Percentiles rank a stretch among this genome's conserved stretches.
Conservation (phyloP, 306 rosid genomes). For the Gastrolobium villosum region DNA sequence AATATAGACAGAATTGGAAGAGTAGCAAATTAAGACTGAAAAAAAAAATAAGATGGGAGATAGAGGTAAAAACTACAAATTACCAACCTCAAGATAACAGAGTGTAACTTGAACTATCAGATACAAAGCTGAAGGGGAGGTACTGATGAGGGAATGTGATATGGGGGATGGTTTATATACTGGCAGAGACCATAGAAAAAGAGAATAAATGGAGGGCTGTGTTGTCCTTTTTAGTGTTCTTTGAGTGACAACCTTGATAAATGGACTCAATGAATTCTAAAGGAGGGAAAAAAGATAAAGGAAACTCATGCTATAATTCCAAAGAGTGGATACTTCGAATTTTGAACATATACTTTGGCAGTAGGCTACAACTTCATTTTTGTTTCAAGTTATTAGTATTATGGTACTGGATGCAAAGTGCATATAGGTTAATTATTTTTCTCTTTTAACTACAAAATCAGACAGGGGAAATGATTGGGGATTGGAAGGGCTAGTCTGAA, state of each 20-base stretch:
- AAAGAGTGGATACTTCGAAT: constrained; percentile 70
- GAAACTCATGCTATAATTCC: constrained; percentile 63
- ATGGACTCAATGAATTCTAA: constrained; percentile 66
- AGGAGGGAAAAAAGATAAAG: constrained; percentile 66
- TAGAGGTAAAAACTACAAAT: constrained; percentile 12
- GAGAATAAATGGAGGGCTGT: constrained; percentile 77
- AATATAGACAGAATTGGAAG: background rate
- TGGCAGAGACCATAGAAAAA: constrained; percentile 56
- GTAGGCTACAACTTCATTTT: too few species aligned
- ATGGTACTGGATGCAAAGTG: constrained; percentile 50
- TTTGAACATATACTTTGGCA: constrained; percentile 63
- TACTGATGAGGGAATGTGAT: constrained; percentile 62
- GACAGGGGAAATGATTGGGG: background rate
- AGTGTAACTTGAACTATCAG: constrained; percentile 50
- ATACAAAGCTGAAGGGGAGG: constrained; percentile 43
- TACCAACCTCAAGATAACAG: constrained; percentile 57
- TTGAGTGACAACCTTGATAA: constrained; percentile 78
- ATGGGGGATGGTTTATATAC: constrained; percentile 68
- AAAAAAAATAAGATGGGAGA: too few species aligned
- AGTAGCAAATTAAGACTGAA: background rate
- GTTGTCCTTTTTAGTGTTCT: constrained; percentile 77
- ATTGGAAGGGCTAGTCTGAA: background rate
- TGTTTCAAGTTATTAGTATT: too few species aligned
- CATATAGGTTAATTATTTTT: constrained; percentile 39
- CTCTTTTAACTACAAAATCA: constrained; percentile 38